phyloP scores from a whole-genome alignment of 768 basidiomycete species.

The Vishniacozyma victoriae region DNA sequence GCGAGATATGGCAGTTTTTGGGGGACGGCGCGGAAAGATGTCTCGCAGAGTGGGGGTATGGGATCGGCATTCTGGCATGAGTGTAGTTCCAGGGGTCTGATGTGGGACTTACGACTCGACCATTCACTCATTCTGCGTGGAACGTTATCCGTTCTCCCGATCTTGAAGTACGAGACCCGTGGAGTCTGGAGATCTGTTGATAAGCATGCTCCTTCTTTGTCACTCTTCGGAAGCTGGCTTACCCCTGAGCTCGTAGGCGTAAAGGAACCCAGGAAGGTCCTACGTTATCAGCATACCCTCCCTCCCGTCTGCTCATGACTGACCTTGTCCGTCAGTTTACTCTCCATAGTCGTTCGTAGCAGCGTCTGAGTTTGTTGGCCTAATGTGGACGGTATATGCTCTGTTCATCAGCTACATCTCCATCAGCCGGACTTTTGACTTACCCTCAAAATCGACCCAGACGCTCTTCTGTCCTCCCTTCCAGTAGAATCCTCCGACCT shows the following conservation, averaged over 20 bases:
- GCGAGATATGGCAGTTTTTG: not conserved
- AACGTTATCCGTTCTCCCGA: conserved; percentile 45
- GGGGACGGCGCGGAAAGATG: conserved; percentile 34
- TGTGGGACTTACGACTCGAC: conserved; percentile 34
- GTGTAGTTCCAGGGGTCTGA: not conserved
- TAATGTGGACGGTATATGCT: conserved; percentile 36
- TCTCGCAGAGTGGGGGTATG: conserved; percentile 41
- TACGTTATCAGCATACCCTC: conserved; percentile 9
- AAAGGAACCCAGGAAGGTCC: conserved; percentile 43
- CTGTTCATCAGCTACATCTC: conserved; percentile 9
- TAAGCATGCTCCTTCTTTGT: not conserved
- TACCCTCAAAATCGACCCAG: conserved; percentile 41
- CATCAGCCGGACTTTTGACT: conserved; percentile 1
- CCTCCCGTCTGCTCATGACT: too few species aligned
- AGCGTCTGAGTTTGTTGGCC: conserved; percentile 43
- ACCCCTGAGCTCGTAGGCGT: conserved; percentile 45
- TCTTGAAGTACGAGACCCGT: conserved; percentile 35
- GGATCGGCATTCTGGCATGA: conserved; percentile 29
- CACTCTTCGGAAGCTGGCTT: conserved; percentile 5
- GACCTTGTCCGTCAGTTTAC: conserved; percentile 36
- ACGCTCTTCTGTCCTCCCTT: conserved; percentile 9
- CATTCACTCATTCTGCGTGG: conserved; percentile 42
- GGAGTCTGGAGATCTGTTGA: conserved; percentile 37
- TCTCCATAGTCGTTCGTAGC: conserved; percentile 43
- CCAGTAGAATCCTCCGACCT: conserved; percentile 40